Evolutionary conservation across 2,329 filamentous ascomycete species (phyloP), one percentile per base, ranked within the genome.

Genomic region (Trichoderma guizhouense): DNA sequence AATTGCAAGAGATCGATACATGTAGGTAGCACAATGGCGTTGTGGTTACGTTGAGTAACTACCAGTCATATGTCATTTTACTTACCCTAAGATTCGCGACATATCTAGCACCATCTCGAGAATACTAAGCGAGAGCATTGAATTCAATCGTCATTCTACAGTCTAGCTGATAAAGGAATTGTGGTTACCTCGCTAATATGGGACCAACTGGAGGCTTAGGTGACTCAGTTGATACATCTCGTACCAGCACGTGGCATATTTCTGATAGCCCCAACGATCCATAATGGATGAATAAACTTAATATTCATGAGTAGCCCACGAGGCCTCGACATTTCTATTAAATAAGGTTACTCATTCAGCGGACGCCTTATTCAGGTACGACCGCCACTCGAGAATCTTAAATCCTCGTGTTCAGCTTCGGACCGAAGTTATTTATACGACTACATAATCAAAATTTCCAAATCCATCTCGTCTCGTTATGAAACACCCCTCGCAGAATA

Each of bases 191-290:
- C n/a, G 1, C n/a, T 3, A 12, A 21, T 1, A 21, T 2, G 43
- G 5, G 15, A 15, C 15, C 6, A n/a, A 5, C 3, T 9, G 7
- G 43, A 0, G 7, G n/a, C 18, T 47, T 0, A 47, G 9, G 2
- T 9, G 43, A 47, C 43, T n/a, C 43, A 47, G 4, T 47, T 5
- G 8, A 21, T 47, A 47, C 9, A n/a, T 9, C 43, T 47, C 15
- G n/a, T 47, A 39, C 15, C 14, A 18, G 36, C 15, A 39, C 15
- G 7, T 39, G 15, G 36, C 15, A 39, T 39, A 18, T 8, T 18
- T 39, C 36, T 18, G 15, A 18, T 39, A 39, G 15, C 1, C 8
- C 36, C 0, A 39, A 1, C 15, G 36, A 39, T 18, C 36, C 7
- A 39, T 39, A 39, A 18, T 18, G 1, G 36, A 18, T 39, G 0